Base-by-base conservation (phyloP, 768 basidiomycete species). In the Suillus clintonianus region DNA sequence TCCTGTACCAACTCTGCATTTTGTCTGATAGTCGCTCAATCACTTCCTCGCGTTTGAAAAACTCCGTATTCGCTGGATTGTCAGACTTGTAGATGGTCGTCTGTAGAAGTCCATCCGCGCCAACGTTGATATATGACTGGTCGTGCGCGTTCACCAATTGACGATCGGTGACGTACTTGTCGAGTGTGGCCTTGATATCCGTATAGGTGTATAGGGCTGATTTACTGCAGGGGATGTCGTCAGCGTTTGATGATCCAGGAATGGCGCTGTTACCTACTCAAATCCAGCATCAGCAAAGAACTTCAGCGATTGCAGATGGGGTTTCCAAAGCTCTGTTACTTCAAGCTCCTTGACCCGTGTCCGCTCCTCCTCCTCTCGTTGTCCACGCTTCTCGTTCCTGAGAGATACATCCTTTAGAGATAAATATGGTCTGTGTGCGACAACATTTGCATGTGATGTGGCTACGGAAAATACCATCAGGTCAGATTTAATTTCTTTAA, bases 1-100 rank as follows among this genome's bases (percentile, higher is more conserved):
- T 76, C 71, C 88, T 86, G 66, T 94, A 82, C 91, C 91, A 95
- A 30, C 72, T 72, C 71, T 94, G 92, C 93, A 95, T 94, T 63
- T 82, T 83, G 4, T 83, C 78, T 17, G 84, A 66, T 19, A 95
- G 71, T 30, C 78, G 80, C 65, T 80, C 82, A 6, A 81, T 72
- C 13, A 89, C 68, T 36, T 92, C 89, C 6, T 91, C 89, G 34
- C 90, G 83, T 66, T 85, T 89, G 76, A 90, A 73, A 67, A 88
- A 90, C 60, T 89, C 84, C 42, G 71, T 70, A 62, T 59, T 75
- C 51, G 68, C 71, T 1, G 65, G 68, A 1, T 62, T 53, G n/a
- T 72, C 73, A 17, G 69, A 64, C 65, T 82, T 82, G 27, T 72
- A 71, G 10, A 84, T 57, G 48, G 80, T 80, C 0, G 72, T 67